phyloP scores from a whole-genome alignment of 2,329 filamentous ascomycete genomes.

The Alternaria sp. region DNA sequence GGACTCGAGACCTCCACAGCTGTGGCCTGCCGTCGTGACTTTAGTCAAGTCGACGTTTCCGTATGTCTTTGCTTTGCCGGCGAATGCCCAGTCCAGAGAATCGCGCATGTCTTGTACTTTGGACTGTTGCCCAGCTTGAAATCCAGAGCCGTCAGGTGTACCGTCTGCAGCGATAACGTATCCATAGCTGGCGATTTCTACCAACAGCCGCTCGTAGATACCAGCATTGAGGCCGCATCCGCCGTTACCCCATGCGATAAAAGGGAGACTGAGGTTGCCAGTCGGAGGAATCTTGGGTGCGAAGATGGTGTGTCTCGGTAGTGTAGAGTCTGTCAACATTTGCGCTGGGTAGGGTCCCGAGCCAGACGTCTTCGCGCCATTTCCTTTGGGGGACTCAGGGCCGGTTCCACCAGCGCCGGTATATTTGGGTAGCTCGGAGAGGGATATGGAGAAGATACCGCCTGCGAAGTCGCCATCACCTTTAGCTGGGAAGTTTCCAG shows the following conservation, averaged over 20 bases:
- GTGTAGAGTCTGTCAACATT: constrained; percentile 23
- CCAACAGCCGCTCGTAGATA: constrained; percentile 22
- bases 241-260: constrained; percentile 29
- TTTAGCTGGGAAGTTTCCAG: constrained; percentile 26
- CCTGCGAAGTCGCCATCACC: constrained; percentile 29
- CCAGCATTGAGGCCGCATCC: constrained; percentile 20
- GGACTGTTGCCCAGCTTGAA: constrained; percentile 7
- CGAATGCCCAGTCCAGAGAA: constrained; percentile 24
- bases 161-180: constrained; percentile 30
- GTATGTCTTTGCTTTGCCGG: constrained; percentile 25
- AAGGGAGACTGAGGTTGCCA: constrained; percentile 22
- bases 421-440: constrained; percentile 24
- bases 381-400: constrained; percentile 10
- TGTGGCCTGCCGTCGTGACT: constrained; percentile 27
- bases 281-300: constrained; percentile 19
- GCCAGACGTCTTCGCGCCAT: constrained; percentile 22
- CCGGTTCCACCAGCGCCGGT: constrained; percentile 10
- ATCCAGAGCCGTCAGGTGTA: constrained; percentile 10
- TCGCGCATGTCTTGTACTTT: constrained; percentile 33
- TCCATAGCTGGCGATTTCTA: constrained; percentile 27
- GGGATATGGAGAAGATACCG: constrained; percentile 29
- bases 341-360: constrained; percentile 28
- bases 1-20: constrained; percentile 25
- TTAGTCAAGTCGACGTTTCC: constrained; percentile 25
- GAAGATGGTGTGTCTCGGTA: constrained; percentile 24